Evolutionary conservation across 805 yeast species (phyloP).

Genomic region (Candida corydali): DNA sequence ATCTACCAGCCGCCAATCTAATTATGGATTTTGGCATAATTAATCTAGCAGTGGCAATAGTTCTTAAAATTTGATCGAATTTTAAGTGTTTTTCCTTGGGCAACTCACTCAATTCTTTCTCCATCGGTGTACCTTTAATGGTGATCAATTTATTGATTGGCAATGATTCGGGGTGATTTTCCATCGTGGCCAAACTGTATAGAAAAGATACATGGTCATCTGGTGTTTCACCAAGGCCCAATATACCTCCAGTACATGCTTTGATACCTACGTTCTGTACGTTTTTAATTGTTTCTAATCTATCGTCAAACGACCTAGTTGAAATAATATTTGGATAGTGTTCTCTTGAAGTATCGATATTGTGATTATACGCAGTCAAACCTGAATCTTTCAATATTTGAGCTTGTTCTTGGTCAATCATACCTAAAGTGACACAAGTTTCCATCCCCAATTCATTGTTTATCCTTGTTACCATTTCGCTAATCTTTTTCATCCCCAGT

Average conservation of each 20-base stretch:
- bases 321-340: constrained; percentile 70
- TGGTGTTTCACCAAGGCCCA: constrained; percentile 72
- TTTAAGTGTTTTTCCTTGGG: constrained; percentile 41
- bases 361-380: constrained; percentile 77
- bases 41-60: constrained; percentile 72
- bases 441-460: constrained; percentile 63
- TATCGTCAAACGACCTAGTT: constrained; percentile 67
- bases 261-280: constrained; percentile 61
- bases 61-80: constrained; percentile 62
- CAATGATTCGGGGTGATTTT: constrained; percentile 72
- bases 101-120: constrained; percentile 42
- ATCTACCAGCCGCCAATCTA: constrained; percentile 77
- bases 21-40: constrained; percentile 70
- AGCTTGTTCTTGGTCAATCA: constrained; percentile 68
- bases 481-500: constrained; percentile 56
- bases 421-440: constrained; percentile 77
- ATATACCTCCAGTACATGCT: constrained; percentile 77
- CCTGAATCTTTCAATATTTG: constrained; percentile 60
- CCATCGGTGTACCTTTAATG: constrained; percentile 75
- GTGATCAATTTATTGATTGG: constrained; percentile 81
- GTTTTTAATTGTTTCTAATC: constrained; percentile 60
- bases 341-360: constrained; percentile 75
- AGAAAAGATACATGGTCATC: constrained; percentile 69
- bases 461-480: constrained; percentile 61
- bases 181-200: constrained; percentile 63